Evolutionary conservation across 179 eudicot genomes (phyloP), one percentile per base, ranked within the genome.

Genomic region (Patellifolia procumbens): DNA sequence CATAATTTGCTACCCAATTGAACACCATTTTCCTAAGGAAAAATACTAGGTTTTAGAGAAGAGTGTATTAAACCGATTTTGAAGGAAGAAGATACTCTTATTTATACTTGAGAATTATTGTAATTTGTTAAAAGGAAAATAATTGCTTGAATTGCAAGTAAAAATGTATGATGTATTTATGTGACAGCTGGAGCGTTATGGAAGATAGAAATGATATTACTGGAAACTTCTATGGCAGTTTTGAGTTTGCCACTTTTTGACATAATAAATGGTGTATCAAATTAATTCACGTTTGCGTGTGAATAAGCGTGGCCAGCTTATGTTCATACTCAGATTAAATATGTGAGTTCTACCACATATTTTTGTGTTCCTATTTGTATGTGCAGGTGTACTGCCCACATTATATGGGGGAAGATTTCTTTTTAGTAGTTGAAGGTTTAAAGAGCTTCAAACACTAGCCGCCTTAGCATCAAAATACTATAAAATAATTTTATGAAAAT

Each of bases 41-140:
- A 1, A 3, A n/a, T 32, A 1, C 22, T 2, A 45, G 52, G 31
- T 15, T 65, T 34, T 70, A 70, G 63, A 34, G 63, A 49, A 37
- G 4, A 34, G 45, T 35, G 70, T 74, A 5, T 74, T 80, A 80
- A 80, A 74, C 79, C 82, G 17, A 74, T 46, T 19, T 5, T 28
- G 24, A 69, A 2, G 8, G 31, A 16, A 12, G 31, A 31, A 29
- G 61, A 35, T 48, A 16, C 19, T 31, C 43, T 16, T 74, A 79
- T 74, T 74, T 79, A 79, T 79, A 79, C 28, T 2, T 67, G 10
- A 45, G 31, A 55, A 28, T 59, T 59, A 22, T 28, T 59, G 4
- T n/a, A 7, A 0, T 15, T 61, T 31, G 7, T 16, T 0, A 0
- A 26, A 59, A 4, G 1, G 3, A 12, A 12, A 4, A 7, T 4